A percentile compares a stretch with the other conserved stretches of the same genome.
phyloP scores from a whole-genome alignment of 306 rosid genomes.

The Medicago arabica region DNA sequence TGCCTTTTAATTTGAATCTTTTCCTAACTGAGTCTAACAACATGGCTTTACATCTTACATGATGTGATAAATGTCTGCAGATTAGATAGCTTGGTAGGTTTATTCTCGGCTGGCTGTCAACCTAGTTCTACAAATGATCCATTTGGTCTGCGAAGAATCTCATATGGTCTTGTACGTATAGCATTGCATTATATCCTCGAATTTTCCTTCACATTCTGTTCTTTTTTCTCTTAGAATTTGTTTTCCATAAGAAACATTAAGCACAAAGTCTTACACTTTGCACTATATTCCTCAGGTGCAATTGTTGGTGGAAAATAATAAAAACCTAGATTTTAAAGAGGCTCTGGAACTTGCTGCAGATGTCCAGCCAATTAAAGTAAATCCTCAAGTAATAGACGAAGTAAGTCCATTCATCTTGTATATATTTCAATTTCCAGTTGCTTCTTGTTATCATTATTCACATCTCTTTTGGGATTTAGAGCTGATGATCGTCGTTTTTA shows the following conservation, averaged over 20 bases:
- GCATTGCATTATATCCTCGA: slow-evolving; percentile 8
- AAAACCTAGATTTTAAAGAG: slow-evolving; percentile 70
- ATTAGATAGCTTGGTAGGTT: slow-evolving; percentile 93
- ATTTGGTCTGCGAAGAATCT: slow-evolving; percentile 89
- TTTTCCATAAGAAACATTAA: background rate
- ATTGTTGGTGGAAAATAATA: slow-evolving; percentile 80
- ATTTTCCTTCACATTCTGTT: slow-evolving; percentile 18
- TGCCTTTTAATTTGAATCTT: slow-evolving; percentile 26
- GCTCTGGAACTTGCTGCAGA: slow-evolving; percentile 85
- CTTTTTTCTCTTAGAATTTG: background rate
- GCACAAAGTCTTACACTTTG: slow-evolving; percentile 37
- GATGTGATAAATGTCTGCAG: slow-evolving; percentile 58
- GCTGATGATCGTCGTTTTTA: slow-evolving; percentile 45
- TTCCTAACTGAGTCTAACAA: slow-evolving; percentile 9
- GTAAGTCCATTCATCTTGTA: slow-evolving; percentile 43
- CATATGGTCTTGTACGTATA: slow-evolving; percentile 90
- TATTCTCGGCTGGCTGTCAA: slow-evolving; percentile 94
- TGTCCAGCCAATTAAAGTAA: slow-evolving; percentile 72
- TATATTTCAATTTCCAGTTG: slow-evolving; percentile 19
- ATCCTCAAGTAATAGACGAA: slow-evolving; percentile 57
- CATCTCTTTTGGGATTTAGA: slow-evolving; percentile 29
- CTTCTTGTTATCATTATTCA: slow-evolving; percentile 3
- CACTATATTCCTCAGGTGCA: slow-evolving; percentile 70
- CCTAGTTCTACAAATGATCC: slow-evolving; percentile 92
- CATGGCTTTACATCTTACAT: slow-evolving; percentile 33